phyloP scores from a whole-genome alignment of 495 filamentous ascomycete species.

The Lindgomyces ingoldianus region DNA sequence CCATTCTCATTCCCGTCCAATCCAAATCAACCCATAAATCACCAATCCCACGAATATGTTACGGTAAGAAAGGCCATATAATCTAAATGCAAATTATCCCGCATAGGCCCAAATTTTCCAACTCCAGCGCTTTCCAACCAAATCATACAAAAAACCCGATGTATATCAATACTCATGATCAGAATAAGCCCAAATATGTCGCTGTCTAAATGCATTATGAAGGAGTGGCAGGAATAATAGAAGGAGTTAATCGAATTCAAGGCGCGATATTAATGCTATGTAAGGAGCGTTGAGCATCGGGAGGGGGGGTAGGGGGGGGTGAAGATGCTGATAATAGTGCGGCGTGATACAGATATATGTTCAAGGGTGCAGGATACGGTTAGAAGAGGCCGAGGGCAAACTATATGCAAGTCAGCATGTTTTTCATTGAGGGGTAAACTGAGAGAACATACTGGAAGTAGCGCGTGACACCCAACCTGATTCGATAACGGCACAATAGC shows the following conservation, averaged over 20 bases:
- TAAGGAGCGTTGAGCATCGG: not conserved
- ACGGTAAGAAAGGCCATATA: not conserved
- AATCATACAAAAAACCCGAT: not conserved
- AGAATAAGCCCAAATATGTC: not conserved
- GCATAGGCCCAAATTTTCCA: not conserved
- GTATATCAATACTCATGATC: not conserved
- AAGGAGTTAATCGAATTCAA: not conserved
- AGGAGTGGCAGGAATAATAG: not conserved
- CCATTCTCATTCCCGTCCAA: not conserved
- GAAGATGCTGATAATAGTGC: not conserved
- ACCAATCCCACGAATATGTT: not conserved
- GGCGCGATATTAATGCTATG: not conserved
- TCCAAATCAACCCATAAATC: not conserved
- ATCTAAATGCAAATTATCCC: not conserved
- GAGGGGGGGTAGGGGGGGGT: not conserved
- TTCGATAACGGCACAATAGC: conserved; percentile 47
- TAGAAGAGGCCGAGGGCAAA: conserved; percentile 33
- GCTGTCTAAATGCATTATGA: not conserved
- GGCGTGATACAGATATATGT: not conserved
- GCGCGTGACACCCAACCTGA: conserved; percentile 42
- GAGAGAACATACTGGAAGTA: conserved; percentile 32
- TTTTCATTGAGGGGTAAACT: not conserved
- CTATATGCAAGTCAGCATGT: conserved; percentile 5
- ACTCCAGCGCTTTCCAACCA: not conserved
- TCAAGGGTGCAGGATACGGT: not conserved